Conservation (phyloP, 495 filamentous ascomycete genomes). For the Sabuloglossum arenarium region DNA sequence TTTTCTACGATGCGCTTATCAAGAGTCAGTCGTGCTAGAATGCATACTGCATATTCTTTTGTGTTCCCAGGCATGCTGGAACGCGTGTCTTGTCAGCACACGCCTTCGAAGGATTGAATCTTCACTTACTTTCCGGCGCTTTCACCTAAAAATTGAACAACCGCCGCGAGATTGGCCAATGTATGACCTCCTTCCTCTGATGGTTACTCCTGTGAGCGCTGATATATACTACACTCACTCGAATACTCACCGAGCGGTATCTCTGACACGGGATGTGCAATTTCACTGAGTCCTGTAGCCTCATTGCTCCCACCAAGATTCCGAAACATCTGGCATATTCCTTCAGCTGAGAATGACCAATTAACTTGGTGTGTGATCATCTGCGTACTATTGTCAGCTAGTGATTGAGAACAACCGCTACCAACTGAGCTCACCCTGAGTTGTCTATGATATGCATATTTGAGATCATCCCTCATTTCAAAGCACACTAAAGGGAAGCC, state of each 20-base stretch:
- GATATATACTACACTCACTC: not conserved
- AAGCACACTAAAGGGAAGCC: slow-evolving; percentile 24
- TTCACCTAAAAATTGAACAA: not conserved
- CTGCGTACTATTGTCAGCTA: not conserved
- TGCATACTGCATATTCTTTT: not conserved
- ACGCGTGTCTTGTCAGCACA: not conserved
- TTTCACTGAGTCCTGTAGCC: not conserved
- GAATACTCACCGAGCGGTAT: not conserved
- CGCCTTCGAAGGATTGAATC: not conserved
- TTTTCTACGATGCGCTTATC: not conserved
- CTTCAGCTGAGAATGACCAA: not conserved
- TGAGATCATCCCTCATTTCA: slow-evolving; percentile 38
- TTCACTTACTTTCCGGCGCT: not conserved
- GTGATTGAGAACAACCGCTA: not conserved
- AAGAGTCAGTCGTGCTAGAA: slow-evolving; percentile 4
- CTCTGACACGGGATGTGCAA: not conserved
- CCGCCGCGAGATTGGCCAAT: not conserved
- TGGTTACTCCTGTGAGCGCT: not conserved
- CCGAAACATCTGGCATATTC: slow-evolving; percentile 9
- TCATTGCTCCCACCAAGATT: slow-evolving; percentile 12
- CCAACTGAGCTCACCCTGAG: slow-evolving; percentile 20
- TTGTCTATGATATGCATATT: slow-evolving; percentile 39
- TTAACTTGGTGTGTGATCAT: not conserved
- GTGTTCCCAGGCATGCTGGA: not conserved
- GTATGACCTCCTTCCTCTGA: not conserved